These are phyloP conservation scores for Ramalina intermedia DNA, from an alignment of 495 filamentous ascomycete species.

Conservation along the genomic window DNA sequence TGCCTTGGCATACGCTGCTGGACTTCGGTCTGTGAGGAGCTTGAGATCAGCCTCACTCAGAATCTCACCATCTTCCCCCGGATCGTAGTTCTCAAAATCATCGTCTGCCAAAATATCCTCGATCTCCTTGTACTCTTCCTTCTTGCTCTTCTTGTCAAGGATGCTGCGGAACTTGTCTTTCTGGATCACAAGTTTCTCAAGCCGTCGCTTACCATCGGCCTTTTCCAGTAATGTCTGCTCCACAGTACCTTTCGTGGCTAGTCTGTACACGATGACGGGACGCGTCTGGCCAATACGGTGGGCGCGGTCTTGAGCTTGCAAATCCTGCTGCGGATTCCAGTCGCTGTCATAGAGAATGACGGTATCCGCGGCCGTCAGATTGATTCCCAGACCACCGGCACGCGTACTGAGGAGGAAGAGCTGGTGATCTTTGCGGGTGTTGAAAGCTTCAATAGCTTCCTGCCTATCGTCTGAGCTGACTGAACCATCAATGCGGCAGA, in stretches of 20 bases:
- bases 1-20: conserved; percentile 69
- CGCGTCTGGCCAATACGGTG: conserved; percentile 89
- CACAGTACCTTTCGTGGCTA: conserved; percentile 85
- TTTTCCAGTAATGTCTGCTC: conserved; percentile 79
- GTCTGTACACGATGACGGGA: conserved; percentile 86
- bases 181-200: conserved; percentile 91
- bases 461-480: conserved; percentile 69
- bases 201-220: conserved; percentile 82
- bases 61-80: conserved; percentile 40
- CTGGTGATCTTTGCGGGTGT: conserved; percentile 50
- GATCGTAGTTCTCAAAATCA: conserved; percentile 44
- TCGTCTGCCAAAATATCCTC: conserved; percentile 30
- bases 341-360: conserved; percentile 69
- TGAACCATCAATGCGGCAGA: conserved; percentile 86
- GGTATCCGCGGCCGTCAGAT: conserved; percentile 58
- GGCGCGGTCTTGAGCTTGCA: conserved; percentile 89
- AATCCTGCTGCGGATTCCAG: conserved; percentile 96
- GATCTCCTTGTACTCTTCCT: conserved; percentile 30
- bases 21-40: conserved; percentile 69
- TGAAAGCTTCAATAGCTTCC: conserved; percentile 76
- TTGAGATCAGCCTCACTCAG: conserved; percentile 65
- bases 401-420: conserved; percentile 82
- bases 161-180: conserved; percentile 61
- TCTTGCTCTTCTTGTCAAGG: conserved; percentile 19
- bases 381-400: conserved; percentile 91